Conservation (phyloP, 2,329 filamentous ascomycete species). For the Fusarium coicis region DNA sequence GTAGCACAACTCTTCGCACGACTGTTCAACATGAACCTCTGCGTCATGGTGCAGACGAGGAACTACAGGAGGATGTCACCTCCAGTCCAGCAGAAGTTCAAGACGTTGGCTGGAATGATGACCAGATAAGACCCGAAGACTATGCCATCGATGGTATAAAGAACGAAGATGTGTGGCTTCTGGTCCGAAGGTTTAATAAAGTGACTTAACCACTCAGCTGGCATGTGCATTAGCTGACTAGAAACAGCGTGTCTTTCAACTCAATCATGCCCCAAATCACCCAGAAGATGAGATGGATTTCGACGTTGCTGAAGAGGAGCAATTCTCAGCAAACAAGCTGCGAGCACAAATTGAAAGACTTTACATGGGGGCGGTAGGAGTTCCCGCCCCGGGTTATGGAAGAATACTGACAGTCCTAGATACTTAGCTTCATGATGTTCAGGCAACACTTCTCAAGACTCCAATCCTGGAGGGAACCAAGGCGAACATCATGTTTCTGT, state of each 20-base stretch:
- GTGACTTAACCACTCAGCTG: background rate
- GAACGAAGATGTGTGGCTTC: slow-evolving; percentile 23
- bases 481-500: slow-evolving; percentile 61
- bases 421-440: background rate
- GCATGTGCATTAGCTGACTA: accelerated
- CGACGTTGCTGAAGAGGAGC: slow-evolving; percentile 72
- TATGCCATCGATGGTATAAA: background rate
- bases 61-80: accelerated
- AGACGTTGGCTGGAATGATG: background rate
- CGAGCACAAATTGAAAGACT: slow-evolving; percentile 79
- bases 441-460: slow-evolving; percentile 76
- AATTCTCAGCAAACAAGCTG: slow-evolving; percentile 84
- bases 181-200: slow-evolving; percentile 24
- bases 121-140: background rate
- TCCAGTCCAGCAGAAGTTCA: background rate
- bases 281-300: slow-evolving; percentile 15
- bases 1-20: background rate
- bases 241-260: slow-evolving; percentile 7
- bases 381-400: slow-evolving; percentile 18
- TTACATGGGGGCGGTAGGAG: slow-evolving; percentile 78
- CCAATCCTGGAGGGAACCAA: slow-evolving; percentile 79
- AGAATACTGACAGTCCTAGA: background rate
- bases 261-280: background rate
- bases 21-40: background rate
- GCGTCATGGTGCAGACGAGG: accelerated